Percentiles rank a stretch among this genome's conserved stretches.
phyloP scores from a whole-genome alignment of 139 green algal genomes.

The Pleodorina starrii region DNA sequence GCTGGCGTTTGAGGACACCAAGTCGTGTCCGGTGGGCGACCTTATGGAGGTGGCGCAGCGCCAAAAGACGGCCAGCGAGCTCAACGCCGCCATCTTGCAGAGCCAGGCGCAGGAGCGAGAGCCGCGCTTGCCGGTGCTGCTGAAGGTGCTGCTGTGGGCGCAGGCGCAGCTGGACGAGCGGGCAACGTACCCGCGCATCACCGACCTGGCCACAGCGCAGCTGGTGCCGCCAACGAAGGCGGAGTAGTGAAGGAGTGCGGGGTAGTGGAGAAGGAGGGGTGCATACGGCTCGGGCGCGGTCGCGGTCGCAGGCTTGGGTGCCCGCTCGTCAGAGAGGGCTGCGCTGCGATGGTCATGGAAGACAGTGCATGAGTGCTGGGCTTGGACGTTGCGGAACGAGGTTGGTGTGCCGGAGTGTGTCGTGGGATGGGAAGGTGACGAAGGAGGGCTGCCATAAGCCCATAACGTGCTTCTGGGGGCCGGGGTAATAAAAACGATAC shows the following conservation, averaged over 20 bases:
- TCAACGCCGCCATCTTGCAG: constrained; percentile 96
- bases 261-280: too few species aligned
- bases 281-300: too few species aligned
- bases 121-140: constrained; percentile 80
- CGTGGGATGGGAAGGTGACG: too few species aligned
- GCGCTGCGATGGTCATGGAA: too few species aligned
- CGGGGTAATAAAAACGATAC: too few species aligned
- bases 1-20: constrained; percentile 92
- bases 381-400: too few species aligned
- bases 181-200: constrained; percentile 79
- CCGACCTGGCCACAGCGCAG: constrained; percentile 76
- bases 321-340: too few species aligned
- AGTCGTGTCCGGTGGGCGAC: constrained; percentile 82
- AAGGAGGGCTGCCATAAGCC: too few species aligned
- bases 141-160: constrained; percentile 85
- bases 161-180: constrained; percentile 79
- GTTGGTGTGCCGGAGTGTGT: too few species aligned
- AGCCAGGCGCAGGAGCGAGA: constrained; percentile 87
- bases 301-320: too few species aligned
- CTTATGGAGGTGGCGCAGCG: constrained; percentile 92
- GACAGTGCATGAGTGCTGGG: too few species aligned
- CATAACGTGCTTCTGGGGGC: too few species aligned
- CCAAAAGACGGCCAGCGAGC: constrained; percentile 93
- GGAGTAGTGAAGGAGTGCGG: background rate
- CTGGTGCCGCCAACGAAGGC: constrained; percentile 43